Evolutionary conservation across 78 protist genomes (phyloP).

Genomic region (Pelomyxa schiedti): DNA sequence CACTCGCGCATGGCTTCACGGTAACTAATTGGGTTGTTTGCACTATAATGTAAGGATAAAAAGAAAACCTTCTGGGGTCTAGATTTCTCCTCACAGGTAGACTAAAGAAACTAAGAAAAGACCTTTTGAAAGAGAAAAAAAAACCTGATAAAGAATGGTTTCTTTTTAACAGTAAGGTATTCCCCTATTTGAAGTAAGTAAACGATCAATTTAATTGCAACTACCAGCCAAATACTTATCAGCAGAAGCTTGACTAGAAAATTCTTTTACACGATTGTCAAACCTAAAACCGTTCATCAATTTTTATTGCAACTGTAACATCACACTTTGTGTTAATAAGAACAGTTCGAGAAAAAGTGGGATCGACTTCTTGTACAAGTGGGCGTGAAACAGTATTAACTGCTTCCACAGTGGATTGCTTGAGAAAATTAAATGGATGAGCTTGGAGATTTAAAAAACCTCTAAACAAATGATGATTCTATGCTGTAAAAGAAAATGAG

Average conservation of each 20-base stretch:
- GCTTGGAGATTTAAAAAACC: no score
- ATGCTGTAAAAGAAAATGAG: no score
- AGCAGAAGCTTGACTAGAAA: slow-evolving; percentile 28
- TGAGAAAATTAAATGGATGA: no score
- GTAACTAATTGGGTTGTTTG: no score
- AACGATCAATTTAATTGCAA: no score
- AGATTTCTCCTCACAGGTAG: slow-evolving; percentile 40
- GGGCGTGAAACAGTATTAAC: slow-evolving; percentile 44
- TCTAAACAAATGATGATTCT: slow-evolving; percentile 59
- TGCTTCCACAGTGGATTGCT: slow-evolving; percentile 64
- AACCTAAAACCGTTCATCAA: no score
- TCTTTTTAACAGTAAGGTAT: no score
- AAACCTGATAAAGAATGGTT: slow-evolving; percentile 48
- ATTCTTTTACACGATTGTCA: slow-evolving; percentile 63
- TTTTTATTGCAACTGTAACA: no score
- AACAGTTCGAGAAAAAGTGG: slow-evolving; percentile 46
- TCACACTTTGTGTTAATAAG: slow-evolving; percentile 55
- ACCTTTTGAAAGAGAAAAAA: no score
- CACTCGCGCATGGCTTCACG: slow-evolving; percentile 35
- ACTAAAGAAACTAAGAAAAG: no score
- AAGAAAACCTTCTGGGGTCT: slow-evolving; percentile 16
- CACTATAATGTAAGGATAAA: no score
- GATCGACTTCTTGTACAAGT: slow-evolving; percentile 45
- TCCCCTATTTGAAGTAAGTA: no score
- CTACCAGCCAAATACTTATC: slow-evolving; percentile 57